Base-by-base conservation (phyloP, 495 filamentous ascomycete species). In the Letharia lupina region DNA sequence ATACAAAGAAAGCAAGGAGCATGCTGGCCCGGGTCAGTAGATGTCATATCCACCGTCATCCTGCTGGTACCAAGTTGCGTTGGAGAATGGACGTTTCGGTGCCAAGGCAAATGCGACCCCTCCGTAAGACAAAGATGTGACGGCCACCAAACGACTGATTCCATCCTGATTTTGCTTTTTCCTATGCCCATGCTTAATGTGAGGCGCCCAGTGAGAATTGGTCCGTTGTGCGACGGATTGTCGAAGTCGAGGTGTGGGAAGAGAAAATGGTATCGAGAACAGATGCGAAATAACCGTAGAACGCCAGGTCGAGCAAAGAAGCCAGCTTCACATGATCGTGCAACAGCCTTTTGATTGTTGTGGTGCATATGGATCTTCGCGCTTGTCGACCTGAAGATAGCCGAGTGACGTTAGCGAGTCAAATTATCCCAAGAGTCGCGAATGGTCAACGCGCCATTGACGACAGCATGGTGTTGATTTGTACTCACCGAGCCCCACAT, bases 331-430 rank as follows among this genome's bases (percentile, higher is more conserved):
- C 92, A 96, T 96, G 73, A 98, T 86, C 66, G 88, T 82, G 80
- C 95, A 98, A 85, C 94, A 98, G 70, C 89, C 87, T 74, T 84
- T 88, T 71, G 81, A 88, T 75, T 94, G 90, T 79, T 91, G 94
- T 67, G 93, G 93, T 66, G 93, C 92, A 75, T 98, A 98, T 50
- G 94, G 94, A 77, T 98, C 95, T 72, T 97, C 94, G 71, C 87
- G 85, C 50, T 59, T 65, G 28, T 65, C 63, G 31, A 65, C 20
- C 18, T 18, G 65, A 37, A 57, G 54, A 41, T 61, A 42, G 45
- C 47, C 23, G 23, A 33, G 28, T 54, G 64, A 54, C 54, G 63
- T 68, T 67, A 67, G 72, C 70, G 35, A 67, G 68, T 62, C 62
- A 65, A 70, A 41, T 64, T 40, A 58, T 18, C 23, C 50, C 18